These are phyloP conservation scores for Phytomonas sp. DNA, from an alignment of 208 protist species.

Conservation along the genomic window DNA sequence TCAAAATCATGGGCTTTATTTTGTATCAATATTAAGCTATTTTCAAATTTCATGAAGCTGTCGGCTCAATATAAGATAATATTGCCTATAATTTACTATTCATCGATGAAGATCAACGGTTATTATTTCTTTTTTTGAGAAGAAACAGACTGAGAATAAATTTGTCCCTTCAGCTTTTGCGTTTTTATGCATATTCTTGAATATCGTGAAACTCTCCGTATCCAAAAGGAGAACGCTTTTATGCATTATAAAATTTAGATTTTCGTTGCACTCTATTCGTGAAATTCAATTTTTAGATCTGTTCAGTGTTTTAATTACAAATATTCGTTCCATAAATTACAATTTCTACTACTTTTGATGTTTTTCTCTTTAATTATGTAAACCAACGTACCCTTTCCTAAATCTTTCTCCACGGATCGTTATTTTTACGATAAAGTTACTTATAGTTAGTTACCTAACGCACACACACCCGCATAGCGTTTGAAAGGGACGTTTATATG, in stretches of 20 bases:
- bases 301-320: background rate
- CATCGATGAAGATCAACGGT: background rate
- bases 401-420: background rate
- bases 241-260: conserved; percentile 1
- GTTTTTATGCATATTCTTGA: background rate
- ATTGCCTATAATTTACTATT: background rate
- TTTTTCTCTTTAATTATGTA: background rate
- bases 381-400: background rate
- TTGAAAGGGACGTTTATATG: background rate
- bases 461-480: background rate
- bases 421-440: background rate
- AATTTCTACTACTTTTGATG: background rate
- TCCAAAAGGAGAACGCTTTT: background rate
- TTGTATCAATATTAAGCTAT: background rate
- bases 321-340: background rate
- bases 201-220: background rate
- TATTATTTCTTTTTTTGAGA: background rate
- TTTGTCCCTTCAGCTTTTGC: background rate
- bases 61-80: background rate
- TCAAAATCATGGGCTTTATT: background rate
- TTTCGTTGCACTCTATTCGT: conserved; percentile 1
- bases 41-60: background rate
- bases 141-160: background rate
- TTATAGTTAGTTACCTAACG: background rate
- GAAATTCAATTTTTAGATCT: background rate